These are phyloP conservation scores for Ascosphaera aggregata DNA, from an alignment of 2,329 filamentous ascomycete species.

Conservation along the genomic window DNA sequence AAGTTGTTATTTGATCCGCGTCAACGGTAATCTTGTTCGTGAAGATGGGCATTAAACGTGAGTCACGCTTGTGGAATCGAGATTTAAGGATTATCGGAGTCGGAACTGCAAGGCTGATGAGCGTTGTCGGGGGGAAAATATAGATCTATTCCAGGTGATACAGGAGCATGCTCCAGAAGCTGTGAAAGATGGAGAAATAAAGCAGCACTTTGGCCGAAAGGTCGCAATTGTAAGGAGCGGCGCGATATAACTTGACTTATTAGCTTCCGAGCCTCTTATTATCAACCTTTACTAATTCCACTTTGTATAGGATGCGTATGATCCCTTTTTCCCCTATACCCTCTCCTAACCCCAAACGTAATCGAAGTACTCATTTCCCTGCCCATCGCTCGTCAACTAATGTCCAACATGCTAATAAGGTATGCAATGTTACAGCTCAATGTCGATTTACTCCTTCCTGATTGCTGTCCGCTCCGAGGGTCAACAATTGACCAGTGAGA, in stretches of 20 bases:
- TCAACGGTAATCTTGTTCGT: no score
- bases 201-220: conserved; percentile 95
- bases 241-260: no score
- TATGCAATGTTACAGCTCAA: conserved; percentile 44
- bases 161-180: conserved; percentile 87
- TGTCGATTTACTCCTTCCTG: conserved; percentile 98
- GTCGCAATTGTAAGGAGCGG: conserved; percentile 80
- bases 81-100: conserved; percentile 29
- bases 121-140: neutral
- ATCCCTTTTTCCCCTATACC: conserved; percentile 4
- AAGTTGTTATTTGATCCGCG: no score
- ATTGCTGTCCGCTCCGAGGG: conserved; percentile 93
- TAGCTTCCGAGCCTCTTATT: no score
- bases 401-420: neutral
- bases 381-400: neutral
- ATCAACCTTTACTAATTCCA: no score
- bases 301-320: conserved; percentile 29
- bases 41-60: conserved; percentile 28
- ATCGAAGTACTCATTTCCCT: no score
- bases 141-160: conserved; percentile 55
- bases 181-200: conserved; percentile 93
- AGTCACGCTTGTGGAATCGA: conserved; percentile 7
- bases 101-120: conserved; percentile 5
- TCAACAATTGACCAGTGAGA: conserved; percentile 86
- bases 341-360: no score